Conservation (phyloP, 345 rosid species). For the Aurinia saxatilis region DNA sequence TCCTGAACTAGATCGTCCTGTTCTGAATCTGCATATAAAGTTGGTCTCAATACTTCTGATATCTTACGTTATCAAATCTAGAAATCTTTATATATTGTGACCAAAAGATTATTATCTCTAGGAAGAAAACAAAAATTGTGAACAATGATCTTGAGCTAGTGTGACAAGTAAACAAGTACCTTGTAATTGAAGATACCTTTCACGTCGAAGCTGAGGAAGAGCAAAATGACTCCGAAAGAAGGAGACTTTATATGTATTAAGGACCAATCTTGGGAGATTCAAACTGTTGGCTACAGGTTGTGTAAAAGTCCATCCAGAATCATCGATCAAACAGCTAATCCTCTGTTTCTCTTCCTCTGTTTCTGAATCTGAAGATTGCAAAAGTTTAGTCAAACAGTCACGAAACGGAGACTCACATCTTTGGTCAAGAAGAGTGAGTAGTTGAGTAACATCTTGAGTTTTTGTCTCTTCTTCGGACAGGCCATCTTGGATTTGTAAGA, state of each 20-base stretch:
- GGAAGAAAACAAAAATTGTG: no score
- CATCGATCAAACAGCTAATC: constrained; percentile 23
- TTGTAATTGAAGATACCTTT: constrained; percentile 6
- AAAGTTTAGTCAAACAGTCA: constrained; percentile 17
- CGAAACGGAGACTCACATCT: constrained; percentile 9
- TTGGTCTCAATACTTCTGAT: no score
- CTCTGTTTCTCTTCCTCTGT: constrained; percentile 1
- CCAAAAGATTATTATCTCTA: no score
- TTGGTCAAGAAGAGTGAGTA: constrained; percentile 1
- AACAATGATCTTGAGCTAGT: no score
- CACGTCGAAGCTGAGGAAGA: constrained; percentile 16
- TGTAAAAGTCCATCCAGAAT: constrained; percentile 23
- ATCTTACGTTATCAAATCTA: no score
- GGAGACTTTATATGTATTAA: constrained; percentile 8
- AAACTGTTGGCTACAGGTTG: not conserved
- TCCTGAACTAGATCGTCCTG: constrained; percentile 13
- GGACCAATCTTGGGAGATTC: constrained; percentile 15
- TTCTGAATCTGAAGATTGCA: no score
- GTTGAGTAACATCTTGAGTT: not conserved
- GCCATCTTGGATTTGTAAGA: constrained; percentile 22
- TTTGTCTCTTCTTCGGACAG: constrained; percentile 25
- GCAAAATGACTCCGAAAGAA: constrained; percentile 17
- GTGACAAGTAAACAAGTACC: not conserved
- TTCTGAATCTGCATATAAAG: constrained; percentile 29
- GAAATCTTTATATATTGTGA: no score